Conservation (phyloP, 2,329 filamentous ascomycete genomes). For the Teratosphaeria nubilosa region DNA sequence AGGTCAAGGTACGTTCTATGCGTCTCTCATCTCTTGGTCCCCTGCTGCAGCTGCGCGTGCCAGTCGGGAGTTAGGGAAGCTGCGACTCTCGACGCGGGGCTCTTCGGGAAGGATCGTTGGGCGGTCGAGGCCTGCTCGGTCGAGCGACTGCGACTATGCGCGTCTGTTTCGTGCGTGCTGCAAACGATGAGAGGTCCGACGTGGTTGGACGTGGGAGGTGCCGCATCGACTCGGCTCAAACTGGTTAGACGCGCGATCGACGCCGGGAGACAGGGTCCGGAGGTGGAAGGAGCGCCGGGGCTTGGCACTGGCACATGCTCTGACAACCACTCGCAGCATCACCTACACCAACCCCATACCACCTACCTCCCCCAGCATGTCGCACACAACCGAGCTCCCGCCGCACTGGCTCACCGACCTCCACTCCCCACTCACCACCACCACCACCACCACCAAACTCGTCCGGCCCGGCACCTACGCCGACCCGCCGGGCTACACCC, state of each 20-base stretch:
- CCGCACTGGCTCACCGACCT: slow-evolving; percentile 81
- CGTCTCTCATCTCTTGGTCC: background rate
- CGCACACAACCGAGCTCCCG: slow-evolving; percentile 30
- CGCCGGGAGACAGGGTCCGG: background rate
- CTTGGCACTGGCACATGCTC: background rate
- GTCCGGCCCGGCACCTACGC: slow-evolving; percentile 59
- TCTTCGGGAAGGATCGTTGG: background rate
- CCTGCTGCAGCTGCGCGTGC: background rate
- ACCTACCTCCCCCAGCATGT: background rate
- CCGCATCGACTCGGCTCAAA: background rate
- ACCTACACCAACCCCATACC: background rate
- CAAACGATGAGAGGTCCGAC: background rate
- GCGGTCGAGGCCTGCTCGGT: background rate
- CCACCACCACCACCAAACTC: slow-evolving; percentile 41
- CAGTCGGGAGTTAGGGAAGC: background rate
- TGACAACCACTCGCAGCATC: background rate
- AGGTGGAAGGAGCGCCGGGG: background rate
- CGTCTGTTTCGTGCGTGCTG: too few relatives aligned
- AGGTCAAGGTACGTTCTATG: background rate
- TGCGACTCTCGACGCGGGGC: background rate
- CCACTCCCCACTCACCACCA: slow-evolving; percentile 51
- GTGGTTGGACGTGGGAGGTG: background rate
- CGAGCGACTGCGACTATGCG: background rate
- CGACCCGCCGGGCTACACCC: slow-evolving; percentile 78
- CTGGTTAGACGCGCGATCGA: background rate